A percentile compares a stretch with the other conserved stretches of the same genome.
Evolutionary conservation across 164 flowering plant genomes (phyloP).

Genomic region (Brasenia schreberi): DNA sequence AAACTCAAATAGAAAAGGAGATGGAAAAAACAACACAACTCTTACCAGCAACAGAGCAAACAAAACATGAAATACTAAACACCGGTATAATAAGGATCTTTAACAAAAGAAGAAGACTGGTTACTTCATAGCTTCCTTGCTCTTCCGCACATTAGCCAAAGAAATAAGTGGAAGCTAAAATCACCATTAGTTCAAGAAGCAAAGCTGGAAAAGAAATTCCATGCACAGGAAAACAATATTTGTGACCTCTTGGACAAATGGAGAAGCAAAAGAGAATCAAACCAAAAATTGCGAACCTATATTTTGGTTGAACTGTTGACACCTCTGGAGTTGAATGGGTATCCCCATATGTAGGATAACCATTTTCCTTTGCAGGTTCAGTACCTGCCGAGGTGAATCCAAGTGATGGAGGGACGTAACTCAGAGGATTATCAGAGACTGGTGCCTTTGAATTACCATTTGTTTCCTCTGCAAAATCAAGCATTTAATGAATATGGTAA

Average conservation of each 20-base stretch:
- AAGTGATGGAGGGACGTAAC: constrained; percentile 7
- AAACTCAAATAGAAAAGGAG: no score
- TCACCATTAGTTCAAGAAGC: not conserved
- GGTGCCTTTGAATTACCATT: constrained; percentile 15
- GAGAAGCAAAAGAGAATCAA: no score
- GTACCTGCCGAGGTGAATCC: constrained; percentile 6
- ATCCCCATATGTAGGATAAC: constrained; percentile 11
- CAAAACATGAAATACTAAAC: no score
- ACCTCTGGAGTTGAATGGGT: constrained; percentile 10
- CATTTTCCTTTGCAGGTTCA: constrained; percentile 10
- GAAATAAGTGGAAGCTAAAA: no score
- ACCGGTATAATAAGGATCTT: no score
- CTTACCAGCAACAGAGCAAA: not conserved
- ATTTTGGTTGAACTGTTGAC: constrained; percentile 41
- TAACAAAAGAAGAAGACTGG: no score
- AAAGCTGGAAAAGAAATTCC: not conserved
- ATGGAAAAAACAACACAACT: no score
- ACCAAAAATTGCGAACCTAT: constrained; percentile 29
- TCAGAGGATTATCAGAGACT: constrained; percentile 5
- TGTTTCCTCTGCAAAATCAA: constrained; percentile 41
- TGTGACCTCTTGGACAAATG: no score
- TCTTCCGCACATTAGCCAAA: no score
- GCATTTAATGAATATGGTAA: no score
- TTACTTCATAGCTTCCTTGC: no score
- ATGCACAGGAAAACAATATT: no score